phyloP scores from a whole-genome alignment of 768 basidiomycete species.

The Zangia roseola region DNA sequence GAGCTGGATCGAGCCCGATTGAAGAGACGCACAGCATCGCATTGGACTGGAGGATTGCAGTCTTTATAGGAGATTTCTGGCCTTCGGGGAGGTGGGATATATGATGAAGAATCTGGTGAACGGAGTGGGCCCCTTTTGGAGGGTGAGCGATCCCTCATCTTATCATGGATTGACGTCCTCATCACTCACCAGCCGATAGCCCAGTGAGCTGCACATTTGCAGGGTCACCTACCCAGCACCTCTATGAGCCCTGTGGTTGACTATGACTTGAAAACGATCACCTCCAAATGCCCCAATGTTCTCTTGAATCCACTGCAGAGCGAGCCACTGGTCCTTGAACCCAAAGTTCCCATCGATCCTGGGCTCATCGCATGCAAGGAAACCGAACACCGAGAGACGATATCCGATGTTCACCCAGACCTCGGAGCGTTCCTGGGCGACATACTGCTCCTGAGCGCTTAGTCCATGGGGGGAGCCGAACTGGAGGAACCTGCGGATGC shows the following conservation, averaged over 20 bases:
- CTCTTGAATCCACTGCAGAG: slow-evolving; percentile 65
- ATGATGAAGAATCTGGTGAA: slow-evolving; percentile 72
- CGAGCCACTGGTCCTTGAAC: slow-evolving; percentile 84
- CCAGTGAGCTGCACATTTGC: slow-evolving; percentile 61
- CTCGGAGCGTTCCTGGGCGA: slow-evolving; percentile 61
- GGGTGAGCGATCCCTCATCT: not conserved
- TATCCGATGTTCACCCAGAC: slow-evolving; percentile 80
- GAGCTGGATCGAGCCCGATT: not conserved
- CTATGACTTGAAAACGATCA: slow-evolving; percentile 14
- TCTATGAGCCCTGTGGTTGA: not conserved
- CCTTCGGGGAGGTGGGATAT: slow-evolving; percentile 61
- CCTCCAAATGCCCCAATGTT: slow-evolving; percentile 74
- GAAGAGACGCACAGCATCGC: slow-evolving; percentile 55
- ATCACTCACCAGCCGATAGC: slow-evolving; percentile 60
- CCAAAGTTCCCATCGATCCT: slow-evolving; percentile 71
- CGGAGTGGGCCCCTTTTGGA: slow-evolving; percentile 63
- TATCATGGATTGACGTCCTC: not conserved
- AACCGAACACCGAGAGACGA: slow-evolving; percentile 74
- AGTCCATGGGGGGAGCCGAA: slow-evolving; percentile 73
- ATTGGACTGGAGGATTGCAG: slow-evolving; percentile 71
- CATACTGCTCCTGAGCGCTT: slow-evolving; percentile 61
- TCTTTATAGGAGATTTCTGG: slow-evolving; percentile 58
- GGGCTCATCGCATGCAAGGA: slow-evolving; percentile 65
- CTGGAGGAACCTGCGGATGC: slow-evolving; percentile 61
- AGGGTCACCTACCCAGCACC: slow-evolving; percentile 49